phyloP scores from a whole-genome alignment of 2,329 filamentous ascomycete genomes.

The Ophiosphaerella narmari region DNA sequence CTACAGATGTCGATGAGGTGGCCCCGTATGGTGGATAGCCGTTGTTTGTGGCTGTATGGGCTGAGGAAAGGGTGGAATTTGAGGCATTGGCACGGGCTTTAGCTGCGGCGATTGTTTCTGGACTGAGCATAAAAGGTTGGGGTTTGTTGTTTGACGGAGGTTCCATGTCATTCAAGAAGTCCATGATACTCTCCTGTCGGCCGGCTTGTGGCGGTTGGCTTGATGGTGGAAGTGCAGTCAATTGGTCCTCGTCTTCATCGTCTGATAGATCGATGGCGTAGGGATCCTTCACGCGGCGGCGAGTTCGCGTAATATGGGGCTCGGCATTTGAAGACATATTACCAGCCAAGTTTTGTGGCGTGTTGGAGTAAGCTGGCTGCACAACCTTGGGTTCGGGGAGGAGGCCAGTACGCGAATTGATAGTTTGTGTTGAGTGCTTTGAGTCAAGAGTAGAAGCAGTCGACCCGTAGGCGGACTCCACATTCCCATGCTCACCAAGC shows the following conservation, averaged over 20 bases:
- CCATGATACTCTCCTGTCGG: slow-evolving; percentile 65
- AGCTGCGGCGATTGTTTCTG: slow-evolving; percentile 40
- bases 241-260: slow-evolving; percentile 55
- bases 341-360: slow-evolving; percentile 40
- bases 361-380: slow-evolving; percentile 44
- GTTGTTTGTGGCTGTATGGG: slow-evolving; percentile 19
- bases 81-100: slow-evolving; percentile 31
- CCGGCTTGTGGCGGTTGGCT: slow-evolving; percentile 14
- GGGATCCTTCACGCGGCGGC: slow-evolving; percentile 79
- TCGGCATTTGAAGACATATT: slow-evolving; percentile 39
- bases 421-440: slow-evolving; percentile 60
- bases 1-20: slow-evolving; percentile 17
- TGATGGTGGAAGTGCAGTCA: slow-evolving; percentile 52
- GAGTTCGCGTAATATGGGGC: slow-evolving; percentile 71
- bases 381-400: slow-evolving; percentile 45
- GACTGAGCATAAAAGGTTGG: slow-evolving; percentile 40
- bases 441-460: slow-evolving; percentile 43
- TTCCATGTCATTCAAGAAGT: slow-evolving; percentile 72
- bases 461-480: slow-evolving; percentile 42
- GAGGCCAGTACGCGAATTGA: slow-evolving; percentile 77
- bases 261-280: slow-evolving; percentile 79
- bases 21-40: slow-evolving; percentile 15
- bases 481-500: slow-evolving; percentile 38
- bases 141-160: slow-evolving; percentile 56
- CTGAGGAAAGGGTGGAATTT: slow-evolving; percentile 20